Conservation (phyloP, 177 flowering plant species). For the Vitis hybrid region DNA sequence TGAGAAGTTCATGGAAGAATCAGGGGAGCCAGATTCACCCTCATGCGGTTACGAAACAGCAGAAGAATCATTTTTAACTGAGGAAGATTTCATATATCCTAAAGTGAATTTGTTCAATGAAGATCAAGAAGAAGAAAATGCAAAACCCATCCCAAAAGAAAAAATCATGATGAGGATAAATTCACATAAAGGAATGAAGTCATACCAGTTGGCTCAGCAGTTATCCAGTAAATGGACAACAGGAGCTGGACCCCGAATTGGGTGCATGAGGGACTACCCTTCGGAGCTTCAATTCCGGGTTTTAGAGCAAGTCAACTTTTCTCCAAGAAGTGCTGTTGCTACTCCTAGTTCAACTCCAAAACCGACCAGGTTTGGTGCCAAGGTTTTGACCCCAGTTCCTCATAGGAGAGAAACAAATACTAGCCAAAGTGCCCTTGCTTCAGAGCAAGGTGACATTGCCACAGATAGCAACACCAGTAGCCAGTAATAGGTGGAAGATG, state of each 20-base stretch:
- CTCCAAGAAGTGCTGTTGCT: conserved; percentile 48
- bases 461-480: conserved; percentile 11
- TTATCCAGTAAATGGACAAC: conserved; percentile 82
- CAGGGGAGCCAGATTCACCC: conserved; percentile 17
- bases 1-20: conserved; percentile 26
- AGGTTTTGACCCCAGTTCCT: conserved; percentile 17
- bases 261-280: conserved; percentile 92
- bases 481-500: neutral
- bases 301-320: conserved; percentile 70
- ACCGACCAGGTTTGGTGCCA: conserved; percentile 15
- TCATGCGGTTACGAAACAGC: conserved; percentile 47
- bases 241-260: conserved; percentile 92
- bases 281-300: conserved; percentile 61
- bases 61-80: conserved; percentile 44
- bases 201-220: conserved; percentile 77
- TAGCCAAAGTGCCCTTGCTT: conserved; percentile 14
- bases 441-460: conserved; percentile 10
- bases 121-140: conserved; percentile 40
- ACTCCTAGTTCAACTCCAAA: conserved; percentile 19
- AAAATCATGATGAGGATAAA: conserved; percentile 66
- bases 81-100: conserved; percentile 45
- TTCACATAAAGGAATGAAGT: conserved; percentile 64
- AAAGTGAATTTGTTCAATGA: conserved; percentile 59
- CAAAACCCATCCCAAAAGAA: conserved; percentile 50
- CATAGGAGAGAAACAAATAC: conserved; percentile 24